A percentile compares a stretch with the other conserved stretches of the same genome.
Conservation (phyloP, 1,139 yeast genomes). For the Taiozyma sp. region DNA sequence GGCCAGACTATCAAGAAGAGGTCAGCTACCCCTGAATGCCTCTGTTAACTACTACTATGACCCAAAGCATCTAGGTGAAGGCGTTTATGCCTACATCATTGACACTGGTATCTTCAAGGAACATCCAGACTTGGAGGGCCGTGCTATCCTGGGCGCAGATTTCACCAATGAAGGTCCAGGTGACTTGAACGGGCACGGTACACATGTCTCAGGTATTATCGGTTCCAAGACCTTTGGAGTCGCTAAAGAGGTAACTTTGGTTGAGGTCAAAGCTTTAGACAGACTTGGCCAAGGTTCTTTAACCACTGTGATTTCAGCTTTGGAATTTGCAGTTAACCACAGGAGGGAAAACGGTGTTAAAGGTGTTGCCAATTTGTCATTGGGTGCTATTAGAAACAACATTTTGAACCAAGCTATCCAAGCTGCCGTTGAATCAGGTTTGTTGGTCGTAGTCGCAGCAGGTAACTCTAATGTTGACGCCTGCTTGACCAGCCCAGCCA, state of each 20-base stretch:
- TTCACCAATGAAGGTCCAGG: slow-evolving; percentile 58
- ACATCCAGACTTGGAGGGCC: slow-evolving; percentile 57
- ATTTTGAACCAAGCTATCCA: slow-evolving; percentile 69
- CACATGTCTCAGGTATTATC: slow-evolving; percentile 85
- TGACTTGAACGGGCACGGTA: slow-evolving; percentile 67
- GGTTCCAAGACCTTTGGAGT: slow-evolving; percentile 78
- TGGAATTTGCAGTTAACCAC: slow-evolving; percentile 69
- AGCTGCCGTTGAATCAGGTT: slow-evolving; percentile 66
- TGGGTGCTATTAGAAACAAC: slow-evolving; percentile 66
- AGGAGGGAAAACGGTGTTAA: slow-evolving; percentile 34
- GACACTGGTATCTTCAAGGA: slow-evolving; percentile 59
- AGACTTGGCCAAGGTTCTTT: slow-evolving; percentile 61
- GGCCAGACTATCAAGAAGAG: slow-evolving; percentile 55
- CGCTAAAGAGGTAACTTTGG: slow-evolving; percentile 57
- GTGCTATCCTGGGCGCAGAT: slow-evolving; percentile 50
- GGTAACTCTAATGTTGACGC: slow-evolving; percentile 81
- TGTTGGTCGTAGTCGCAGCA: slow-evolving; percentile 83
- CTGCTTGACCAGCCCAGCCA: slow-evolving; percentile 77
- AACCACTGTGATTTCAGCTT: slow-evolving; percentile 63
- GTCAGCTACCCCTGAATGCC: slow-evolving; percentile 29
- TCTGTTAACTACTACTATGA: slow-evolving; percentile 35
- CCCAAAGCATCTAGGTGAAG: slow-evolving; percentile 34
- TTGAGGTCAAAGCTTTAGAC: slow-evolving; percentile 71
- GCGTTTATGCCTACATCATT: slow-evolving; percentile 61
- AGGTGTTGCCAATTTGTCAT: slow-evolving; percentile 76